Evolutionary conservation across 2,329 filamentous ascomycete genomes (phyloP), one percentile per base, ranked within the genome.

Genomic region (Aspergillus sclerotialis): DNA sequence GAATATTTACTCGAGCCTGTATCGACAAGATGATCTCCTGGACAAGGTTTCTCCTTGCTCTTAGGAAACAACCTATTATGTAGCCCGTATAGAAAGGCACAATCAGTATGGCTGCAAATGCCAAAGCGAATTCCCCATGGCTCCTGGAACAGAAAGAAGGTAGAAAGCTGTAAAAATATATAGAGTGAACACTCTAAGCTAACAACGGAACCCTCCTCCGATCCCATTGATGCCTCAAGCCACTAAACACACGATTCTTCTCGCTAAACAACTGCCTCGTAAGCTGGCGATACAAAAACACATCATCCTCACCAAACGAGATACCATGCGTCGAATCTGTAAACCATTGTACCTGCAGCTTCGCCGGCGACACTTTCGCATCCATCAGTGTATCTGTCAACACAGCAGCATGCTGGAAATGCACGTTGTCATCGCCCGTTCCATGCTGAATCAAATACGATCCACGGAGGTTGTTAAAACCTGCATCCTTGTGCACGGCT

Each of bases 351-450:
- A 76, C 73, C 50, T 76, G 68, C 66, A 84, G 67, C 64, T 80
- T 77, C 37, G 71, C 63, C 0, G 78, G 75, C 0, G 70, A 68
- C 0, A 84, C 75, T 0, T 72, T 73, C 0, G 60, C 70, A 0
- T 71, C 69, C 19, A 83, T 74, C 0, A 84, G 58, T 14, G 78
- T 53, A 45, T 84, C 78, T 0, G 78, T 60, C 21, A 84, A 55
- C 1, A 72, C 76, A 0, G 78, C 79, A 0, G 72, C 49, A 41
- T 84, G 76, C 58, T 84, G 79, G 52, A 80, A 83, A 49, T 84
- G 80, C 10, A 84, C 80, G 33, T 84, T 84, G 46, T 84, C 80
- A 42, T 84, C 80, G 0, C 78, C 79, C 0, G 76, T 75, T 0
- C 80, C 80, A 48, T 84, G 80, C 40, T 79, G 70, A 28, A 84